Base-by-base conservation (phyloP, 352 stramenopile genomes). In the Globisporangium megalacanthum region DNA sequence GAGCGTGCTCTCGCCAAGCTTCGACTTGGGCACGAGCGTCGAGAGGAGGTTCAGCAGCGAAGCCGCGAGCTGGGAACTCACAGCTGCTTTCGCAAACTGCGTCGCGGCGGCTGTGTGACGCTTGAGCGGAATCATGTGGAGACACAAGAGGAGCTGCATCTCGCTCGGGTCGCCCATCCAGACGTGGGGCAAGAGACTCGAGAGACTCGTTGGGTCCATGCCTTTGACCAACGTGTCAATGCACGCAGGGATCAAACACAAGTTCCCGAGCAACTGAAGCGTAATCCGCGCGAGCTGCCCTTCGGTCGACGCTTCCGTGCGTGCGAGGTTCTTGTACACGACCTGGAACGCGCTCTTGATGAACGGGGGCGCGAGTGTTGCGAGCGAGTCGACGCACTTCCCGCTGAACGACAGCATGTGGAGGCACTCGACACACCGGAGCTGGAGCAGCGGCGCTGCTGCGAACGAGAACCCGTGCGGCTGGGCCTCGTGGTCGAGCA, bases 81-180 rank as follows among this genome's bases (percentile, higher is more conserved):
- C 76, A 9, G 83, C 77, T 9, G 78, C 75, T 58, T 92, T 92
- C 2, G 85, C 81, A 65, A 95, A 95, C 52, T 89, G 74, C 2
- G 84, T 95, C 15, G 85, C 84, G 37, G 84, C 79, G 51, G 92
- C 81, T 0, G 85, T 95, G 73, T 95, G 85, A 19, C 85, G 75
- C 63, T 95, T 95, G 19, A 95, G 69, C 6, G 83, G 83, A 51
- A 92, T 95, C 83, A 92, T 95, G 61, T 95, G 85, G 37, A 95
- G 71, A 46, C 83, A 93, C 42, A 95, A 52, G 25, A 95, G 60
- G 19, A 95, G 68, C 52, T 95, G 83, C 56, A 95, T 86, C 59
- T 90, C 83, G 8, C 71, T 88, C 25, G 84, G 81, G 52, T 95
- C 83, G 8, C 79, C 83, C 1, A 87, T 64, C 79, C 82, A 93